Conservation (phyloP, 1,139 yeast genomes). For the Pichia sp. region DNA sequence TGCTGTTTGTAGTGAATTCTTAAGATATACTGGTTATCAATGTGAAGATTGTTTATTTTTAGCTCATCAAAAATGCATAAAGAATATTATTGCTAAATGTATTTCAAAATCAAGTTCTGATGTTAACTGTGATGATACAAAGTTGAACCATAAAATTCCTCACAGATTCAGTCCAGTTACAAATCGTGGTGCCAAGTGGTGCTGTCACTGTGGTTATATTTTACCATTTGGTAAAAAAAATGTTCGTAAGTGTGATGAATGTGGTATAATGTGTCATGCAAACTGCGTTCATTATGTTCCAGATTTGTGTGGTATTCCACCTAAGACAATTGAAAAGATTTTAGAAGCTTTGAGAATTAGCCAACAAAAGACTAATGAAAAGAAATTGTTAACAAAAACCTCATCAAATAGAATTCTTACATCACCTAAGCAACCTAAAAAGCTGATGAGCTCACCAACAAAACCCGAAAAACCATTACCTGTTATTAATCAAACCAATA, state of each 20-base stretch:
- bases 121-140: conserved; percentile 77
- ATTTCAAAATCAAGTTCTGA: conserved; percentile 87
- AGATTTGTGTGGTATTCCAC: conserved; percentile 96
- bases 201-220: conserved; percentile 96
- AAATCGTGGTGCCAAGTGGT: conserved; percentile 96
- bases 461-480: not conserved
- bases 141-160: conserved; percentile 91
- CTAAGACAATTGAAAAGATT: conserved; percentile 92
- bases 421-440: not conserved
- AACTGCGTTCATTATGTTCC: conserved; percentile 93
- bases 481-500: not conserved
- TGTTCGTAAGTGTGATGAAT: conserved; percentile 91
- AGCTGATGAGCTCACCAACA: not conserved
- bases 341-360: conserved; percentile 79
- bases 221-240: conserved; percentile 92
- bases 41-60: conserved; percentile 93
- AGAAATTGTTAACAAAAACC: not conserved
- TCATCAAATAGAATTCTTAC: not conserved
- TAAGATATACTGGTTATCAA: conserved; percentile 90
- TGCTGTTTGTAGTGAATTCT: conserved; percentile 92
- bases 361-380: conserved; percentile 35
- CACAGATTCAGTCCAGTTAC: conserved; percentile 88
- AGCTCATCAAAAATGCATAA: conserved; percentile 91
- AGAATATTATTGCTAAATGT: conserved; percentile 92
- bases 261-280: conserved; percentile 92